Conservation (phyloP, 1,284 basidiomycete genomes). For the Cryptococcus hybrid region DNA sequence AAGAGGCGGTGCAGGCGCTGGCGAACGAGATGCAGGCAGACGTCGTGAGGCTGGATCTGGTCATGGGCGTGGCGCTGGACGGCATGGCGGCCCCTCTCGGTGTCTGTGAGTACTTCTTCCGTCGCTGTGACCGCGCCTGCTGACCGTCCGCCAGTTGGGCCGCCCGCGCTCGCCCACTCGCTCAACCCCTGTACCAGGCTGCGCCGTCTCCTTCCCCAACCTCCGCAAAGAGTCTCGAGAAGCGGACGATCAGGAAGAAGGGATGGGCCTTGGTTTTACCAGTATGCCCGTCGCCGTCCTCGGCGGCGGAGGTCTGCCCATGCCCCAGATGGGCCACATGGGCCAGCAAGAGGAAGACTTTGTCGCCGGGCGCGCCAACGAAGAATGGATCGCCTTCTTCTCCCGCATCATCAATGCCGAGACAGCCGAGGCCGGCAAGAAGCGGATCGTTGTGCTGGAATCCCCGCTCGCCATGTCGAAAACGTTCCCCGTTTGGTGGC, state of each 20-base stretch:
- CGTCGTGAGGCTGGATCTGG: conserved; percentile 68
- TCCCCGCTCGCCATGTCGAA: conserved; percentile 72
- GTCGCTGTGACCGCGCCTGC: neutral
- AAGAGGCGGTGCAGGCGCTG: conserved; percentile 71
- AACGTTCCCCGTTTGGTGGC: conserved; percentile 73
- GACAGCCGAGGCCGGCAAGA: conserved; percentile 9
- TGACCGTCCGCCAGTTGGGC: conserved; percentile 1
- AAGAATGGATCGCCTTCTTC: conserved; percentile 37
- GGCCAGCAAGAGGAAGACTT: conserved; percentile 7
- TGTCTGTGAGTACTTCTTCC: conserved; percentile 58
- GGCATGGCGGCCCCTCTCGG: conserved; percentile 54
- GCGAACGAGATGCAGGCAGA: conserved; percentile 70
- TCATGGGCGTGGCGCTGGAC: conserved; percentile 65
- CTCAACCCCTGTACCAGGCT: conserved; percentile 9
- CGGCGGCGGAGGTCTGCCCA: conserved; percentile 8
- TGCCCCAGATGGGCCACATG: conserved; percentile 2
- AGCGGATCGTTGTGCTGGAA: conserved; percentile 75
- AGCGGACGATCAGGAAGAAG: conserved; percentile 1
- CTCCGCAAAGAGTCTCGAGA: conserved; percentile 4
- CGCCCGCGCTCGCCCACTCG: conserved; percentile 6
- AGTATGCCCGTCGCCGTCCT: conserved; percentile 14
- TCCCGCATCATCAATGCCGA: conserved; percentile 30
- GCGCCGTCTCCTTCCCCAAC: conserved; percentile 2
- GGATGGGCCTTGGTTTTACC: conserved; percentile 11
- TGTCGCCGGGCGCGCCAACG: conserved; percentile 10